Evolutionary conservation across 139 green algal genomes (phyloP).

Genomic region (Parachlorella kessleri): DNA sequence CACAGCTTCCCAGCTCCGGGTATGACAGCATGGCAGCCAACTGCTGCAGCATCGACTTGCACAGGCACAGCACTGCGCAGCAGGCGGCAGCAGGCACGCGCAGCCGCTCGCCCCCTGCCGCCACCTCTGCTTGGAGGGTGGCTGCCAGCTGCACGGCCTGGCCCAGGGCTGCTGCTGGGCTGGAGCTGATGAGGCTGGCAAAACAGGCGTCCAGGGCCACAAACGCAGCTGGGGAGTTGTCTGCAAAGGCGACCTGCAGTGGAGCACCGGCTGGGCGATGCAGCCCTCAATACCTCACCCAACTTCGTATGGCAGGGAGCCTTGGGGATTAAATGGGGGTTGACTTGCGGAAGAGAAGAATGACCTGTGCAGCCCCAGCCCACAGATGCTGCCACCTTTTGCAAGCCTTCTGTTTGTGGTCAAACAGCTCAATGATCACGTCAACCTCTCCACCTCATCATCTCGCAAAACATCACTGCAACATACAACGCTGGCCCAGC

Average conservation of each 20-base stretch:
- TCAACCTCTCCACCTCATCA: too few relatives aligned
- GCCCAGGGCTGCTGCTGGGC: conserved; percentile 1
- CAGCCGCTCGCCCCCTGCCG: not conserved
- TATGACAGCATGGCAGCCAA: conserved; percentile 21
- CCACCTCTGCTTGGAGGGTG: conserved; percentile 19
- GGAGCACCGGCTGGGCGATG: too few relatives aligned
- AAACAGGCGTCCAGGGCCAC: conserved; percentile 27
- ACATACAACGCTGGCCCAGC: too few relatives aligned
- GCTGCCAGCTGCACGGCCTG: conserved; percentile 12
- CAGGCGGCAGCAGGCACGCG: conserved; percentile 15
- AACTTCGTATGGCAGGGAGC: too few relatives aligned
- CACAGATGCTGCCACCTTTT: too few relatives aligned
- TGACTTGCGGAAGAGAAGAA: too few relatives aligned
- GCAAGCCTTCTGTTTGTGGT: too few relatives aligned
- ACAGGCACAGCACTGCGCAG: conserved; percentile 35
- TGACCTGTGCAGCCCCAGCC: too few relatives aligned
- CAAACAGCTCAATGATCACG: too few relatives aligned
- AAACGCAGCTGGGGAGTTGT: conserved; percentile 30
- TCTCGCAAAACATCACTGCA: too few relatives aligned
- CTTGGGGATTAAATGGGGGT: too few relatives aligned
- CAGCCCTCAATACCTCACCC: too few relatives aligned
- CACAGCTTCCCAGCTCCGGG: conserved; percentile 11
- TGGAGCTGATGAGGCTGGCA: conserved; percentile 3
- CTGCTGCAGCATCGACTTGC: conserved; percentile 10
- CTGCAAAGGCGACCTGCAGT: conserved; percentile 5